phyloP scores from a whole-genome alignment of 2,329 filamentous ascomycete species.

The Fusarium torulosum region DNA sequence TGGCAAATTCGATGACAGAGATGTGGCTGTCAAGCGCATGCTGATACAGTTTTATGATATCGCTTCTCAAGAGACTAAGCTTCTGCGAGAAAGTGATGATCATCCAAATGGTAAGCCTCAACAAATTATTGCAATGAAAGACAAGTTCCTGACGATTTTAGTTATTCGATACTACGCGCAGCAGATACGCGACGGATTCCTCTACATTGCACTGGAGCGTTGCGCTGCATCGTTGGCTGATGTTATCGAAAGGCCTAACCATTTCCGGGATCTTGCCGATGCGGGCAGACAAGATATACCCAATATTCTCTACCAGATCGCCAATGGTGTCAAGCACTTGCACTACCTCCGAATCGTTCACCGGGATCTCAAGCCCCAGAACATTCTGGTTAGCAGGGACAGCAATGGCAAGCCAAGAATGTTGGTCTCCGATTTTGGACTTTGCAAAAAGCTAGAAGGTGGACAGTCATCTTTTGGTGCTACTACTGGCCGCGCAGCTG shows the following conservation, averaged over 20 bases:
- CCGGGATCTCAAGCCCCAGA: conserved; percentile 96
- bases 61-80: conserved; percentile 90
- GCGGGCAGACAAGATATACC: conserved; percentile 82
- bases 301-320: conserved; percentile 87
- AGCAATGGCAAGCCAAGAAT: conserved; percentile 81
- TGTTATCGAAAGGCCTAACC: conserved; percentile 80
- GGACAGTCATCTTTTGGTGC: conserved; percentile 95
- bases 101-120: conserved; percentile 79
- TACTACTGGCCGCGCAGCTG: conserved; percentile 91
- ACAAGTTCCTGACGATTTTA: conserved; percentile 49
- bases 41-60: conserved; percentile 96
- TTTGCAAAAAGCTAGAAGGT: conserved; percentile 96
- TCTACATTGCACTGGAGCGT: conserved; percentile 95
- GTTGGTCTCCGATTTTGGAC: conserved; percentile 95
- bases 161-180: conserved; percentile 97
- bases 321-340: conserved; percentile 87
- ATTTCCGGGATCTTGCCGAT: conserved; percentile 76
- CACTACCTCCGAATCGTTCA: conserved; percentile 96
- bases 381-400: conserved; percentile 86
- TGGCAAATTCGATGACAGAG: conserved; percentile 92
- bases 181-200: conserved; percentile 86
- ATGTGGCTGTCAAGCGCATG: conserved; percentile 97
- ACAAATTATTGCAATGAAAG: no score
- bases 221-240: conserved; percentile 95
- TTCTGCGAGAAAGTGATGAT: conserved; percentile 93